These are phyloP conservation scores for Coemansia sp. DNA, from an alignment of 192 early-diverging fungal genomes.

Conservation along the genomic window DNA sequence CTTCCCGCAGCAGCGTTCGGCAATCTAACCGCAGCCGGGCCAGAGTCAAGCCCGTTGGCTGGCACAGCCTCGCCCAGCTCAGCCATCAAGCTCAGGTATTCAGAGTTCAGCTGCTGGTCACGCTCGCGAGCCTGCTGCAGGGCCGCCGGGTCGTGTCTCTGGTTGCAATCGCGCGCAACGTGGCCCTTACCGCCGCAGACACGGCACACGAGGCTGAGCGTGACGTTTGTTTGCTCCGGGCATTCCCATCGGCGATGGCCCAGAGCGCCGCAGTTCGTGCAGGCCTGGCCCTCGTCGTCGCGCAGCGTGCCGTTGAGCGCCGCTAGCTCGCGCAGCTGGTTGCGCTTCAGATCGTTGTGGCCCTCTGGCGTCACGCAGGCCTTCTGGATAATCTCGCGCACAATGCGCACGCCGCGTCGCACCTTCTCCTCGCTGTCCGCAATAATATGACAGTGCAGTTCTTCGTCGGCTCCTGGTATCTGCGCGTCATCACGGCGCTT, in stretches of 20 bases:
- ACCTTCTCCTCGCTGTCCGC: conserved; percentile 89
- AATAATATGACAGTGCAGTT: conserved; percentile 86
- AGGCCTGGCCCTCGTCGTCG: conserved; percentile 92
- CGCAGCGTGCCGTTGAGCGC: conserved; percentile 93
- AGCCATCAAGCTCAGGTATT: conserved; percentile 91
- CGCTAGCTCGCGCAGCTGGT: conserved; percentile 91
- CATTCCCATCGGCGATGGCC: conserved; percentile 93
- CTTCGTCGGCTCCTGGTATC: conserved; percentile 64
- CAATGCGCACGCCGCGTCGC: conserved; percentile 73
- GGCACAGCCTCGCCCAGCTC: conserved; percentile 73
- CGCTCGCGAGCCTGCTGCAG: conserved; percentile 68
- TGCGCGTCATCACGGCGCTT: conserved; percentile 63
- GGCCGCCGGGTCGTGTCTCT: conserved; percentile 78
- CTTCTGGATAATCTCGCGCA: conserved; percentile 91
- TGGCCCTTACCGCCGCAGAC: conserved; percentile 90
- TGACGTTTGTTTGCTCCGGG: conserved; percentile 81
- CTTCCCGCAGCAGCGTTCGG: background rate
- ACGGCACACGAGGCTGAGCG: conserved; percentile 78
- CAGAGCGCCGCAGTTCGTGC: conserved; percentile 85
- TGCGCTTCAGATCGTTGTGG: conserved; percentile 91
- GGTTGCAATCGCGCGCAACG: conserved; percentile 86
- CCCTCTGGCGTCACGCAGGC: conserved; percentile 90
- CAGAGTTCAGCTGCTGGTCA: conserved; percentile 81
- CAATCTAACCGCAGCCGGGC: too few relatives aligned
- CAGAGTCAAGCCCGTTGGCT: too few relatives aligned